Base-by-base conservation (phyloP, 352 stramenopile genomes). In the Globisporangium paroecandrum region DNA sequence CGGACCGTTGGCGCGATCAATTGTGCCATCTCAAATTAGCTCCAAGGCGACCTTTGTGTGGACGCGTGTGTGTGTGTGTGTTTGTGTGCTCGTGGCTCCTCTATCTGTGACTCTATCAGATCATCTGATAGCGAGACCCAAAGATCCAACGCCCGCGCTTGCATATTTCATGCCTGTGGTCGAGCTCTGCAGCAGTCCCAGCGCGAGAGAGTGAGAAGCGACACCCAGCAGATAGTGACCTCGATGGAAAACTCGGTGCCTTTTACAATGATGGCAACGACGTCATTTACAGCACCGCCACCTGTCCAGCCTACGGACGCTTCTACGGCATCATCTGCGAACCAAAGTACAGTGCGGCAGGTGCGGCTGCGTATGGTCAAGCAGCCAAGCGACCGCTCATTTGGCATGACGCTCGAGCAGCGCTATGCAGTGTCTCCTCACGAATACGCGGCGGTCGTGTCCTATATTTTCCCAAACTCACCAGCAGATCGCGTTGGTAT, bases 381-480 rank as follows among this genome's bases (percentile, higher is more conserved):
- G 64, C 64, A 64, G 10, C n/a, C 69, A 18, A 69, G 73, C 46
- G 85, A 93, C 57, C 69, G 71, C 4, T 89, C 81, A 18, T 93
- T 93, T 54, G 85, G 85, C 55, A 90, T 93, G 79, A 87, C 81
- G 53, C 70, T 92, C 12, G 79, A 81, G 36, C 77, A 85, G 62
- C 71, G 71, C 32, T 65, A 57, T 0, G 55, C 54, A 2, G 27
- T 71, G 0, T 20, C 76, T 18, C 18, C 54, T 7, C 59, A 72
- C 0, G 18, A 60, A 3, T 73, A 79, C 46, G 88, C 72, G 32
- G 82, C 80, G 3, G 70, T 82, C 24, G 79, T 90, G 22, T 85
- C 80, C 41, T 87, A 73, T 58, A 74, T 92, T 49, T 88, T 89
- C 43, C 72, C 73, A 15, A 69, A 84, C 51, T 90, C 79, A 18